Base-by-base conservation (phyloP, 495 filamentous ascomycete genomes). In the Penicillium psychrofluorescens region DNA sequence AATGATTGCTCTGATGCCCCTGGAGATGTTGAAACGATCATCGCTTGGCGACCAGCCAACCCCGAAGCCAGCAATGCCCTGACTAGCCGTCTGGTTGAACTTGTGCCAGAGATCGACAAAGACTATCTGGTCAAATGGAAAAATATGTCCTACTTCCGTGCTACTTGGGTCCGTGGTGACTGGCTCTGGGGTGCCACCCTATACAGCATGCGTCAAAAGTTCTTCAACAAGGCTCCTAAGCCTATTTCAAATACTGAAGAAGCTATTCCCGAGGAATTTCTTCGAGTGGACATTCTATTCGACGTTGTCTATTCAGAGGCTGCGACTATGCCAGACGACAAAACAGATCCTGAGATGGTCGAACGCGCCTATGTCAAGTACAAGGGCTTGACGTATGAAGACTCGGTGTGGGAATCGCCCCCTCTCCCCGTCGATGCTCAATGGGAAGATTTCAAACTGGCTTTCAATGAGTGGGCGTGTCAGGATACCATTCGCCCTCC, bases 41-140 rank as follows among this genome's bases (percentile, higher is more conserved):
- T 95, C 35, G 90, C 94, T 10, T 99, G 94, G 94, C 77, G 90
- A 40, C 89, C 89, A 1, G 46, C 63, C 11, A 69, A 74, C 14
- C 54, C 42, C 7, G 79, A 84, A 41, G 60, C 55, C 4, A 49
- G 44, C 6, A 36, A 43, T n/a, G 42, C 67, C 6, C 72, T 70
- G 1, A 4, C 22, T 6, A 4, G 22, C 22, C 61, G 54, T 8
- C 55, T 75, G 6, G 64, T 72, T 11, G 72, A 88, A 29, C 70
- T 76, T 22, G 61, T 75, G n/a, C 72, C 78, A 13, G 84, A 89
- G 55, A 80, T 86, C 33, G 69, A 86, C 6, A 84, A 90, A 35
- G 88, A 95, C 53, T 97, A 97, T 51, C 75, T 99, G 1, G 68
- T 97, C 53, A 96, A 92, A 61, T 97, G 89, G 84, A 78, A 84